Conservation (phyloP, 306 rosid species). For the Cucurbita pepo region DNA sequence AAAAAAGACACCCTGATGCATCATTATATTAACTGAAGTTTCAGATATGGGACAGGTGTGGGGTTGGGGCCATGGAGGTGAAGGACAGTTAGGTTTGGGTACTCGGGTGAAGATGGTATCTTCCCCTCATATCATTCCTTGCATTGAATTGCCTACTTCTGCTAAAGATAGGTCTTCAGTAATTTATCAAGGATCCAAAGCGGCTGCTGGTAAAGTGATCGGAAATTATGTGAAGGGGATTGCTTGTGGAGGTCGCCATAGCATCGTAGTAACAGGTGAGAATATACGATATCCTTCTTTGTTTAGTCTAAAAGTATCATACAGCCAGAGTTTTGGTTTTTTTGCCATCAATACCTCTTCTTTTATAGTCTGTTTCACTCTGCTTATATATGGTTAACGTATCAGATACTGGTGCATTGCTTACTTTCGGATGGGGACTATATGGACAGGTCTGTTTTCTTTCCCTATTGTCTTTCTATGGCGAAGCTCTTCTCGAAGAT, state of each 20-base stretch:
- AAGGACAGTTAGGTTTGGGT: slow-evolving; percentile 97
- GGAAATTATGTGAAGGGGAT: slow-evolving; percentile 61
- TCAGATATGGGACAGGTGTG: slow-evolving; percentile 99
- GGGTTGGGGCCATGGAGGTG: slow-evolving; percentile 99
- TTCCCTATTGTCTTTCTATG: not conserved
- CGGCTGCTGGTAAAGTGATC: slow-evolving; percentile 25
- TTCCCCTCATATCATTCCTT: slow-evolving; percentile 65
- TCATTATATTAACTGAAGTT: slow-evolving; percentile 74
- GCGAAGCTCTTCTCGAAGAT: not conserved
- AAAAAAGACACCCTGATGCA: slow-evolving; percentile 61
- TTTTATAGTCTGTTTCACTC: not conserved
- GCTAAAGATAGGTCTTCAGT: slow-evolving; percentile 43
- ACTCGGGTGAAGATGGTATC: slow-evolving; percentile 74
- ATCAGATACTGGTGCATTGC: slow-evolving; percentile 58
- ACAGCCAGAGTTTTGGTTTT: not conserved
- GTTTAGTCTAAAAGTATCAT: not conserved
- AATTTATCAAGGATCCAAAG: slow-evolving; percentile 20
- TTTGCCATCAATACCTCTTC: not conserved
- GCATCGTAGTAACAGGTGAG: slow-evolving; percentile 69
- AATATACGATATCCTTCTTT: not conserved
- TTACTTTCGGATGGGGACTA: slow-evolving; percentile 87
- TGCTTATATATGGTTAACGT: not conserved
- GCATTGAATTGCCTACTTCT: slow-evolving; percentile 37
- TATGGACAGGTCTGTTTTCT: slow-evolving; percentile 65
- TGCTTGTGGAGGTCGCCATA: slow-evolving; percentile 94